Evolutionary conservation across 306 rosid genomes (phyloP), one percentile per base, ranked within the genome.

Genomic region (Pachyrhizus erosus): DNA sequence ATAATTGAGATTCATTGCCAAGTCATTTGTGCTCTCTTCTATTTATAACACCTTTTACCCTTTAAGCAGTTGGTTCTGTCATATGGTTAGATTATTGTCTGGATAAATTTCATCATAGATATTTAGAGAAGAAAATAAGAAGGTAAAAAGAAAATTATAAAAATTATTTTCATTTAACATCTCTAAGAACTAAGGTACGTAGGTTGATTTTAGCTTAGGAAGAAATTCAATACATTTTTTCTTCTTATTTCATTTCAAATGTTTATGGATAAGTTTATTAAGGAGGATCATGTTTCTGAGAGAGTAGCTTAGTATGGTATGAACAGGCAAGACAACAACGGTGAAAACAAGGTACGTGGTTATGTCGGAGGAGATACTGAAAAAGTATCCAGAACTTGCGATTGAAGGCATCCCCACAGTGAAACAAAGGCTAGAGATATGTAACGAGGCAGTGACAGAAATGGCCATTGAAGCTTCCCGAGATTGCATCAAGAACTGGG

Each of bases 341-440:
- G 98, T 96, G 42, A 93, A 89, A 89, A 96, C 99, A 20, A 89
- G 99, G 79, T 91, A 96, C 1, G 99, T 96, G 71, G 99, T 93
- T 43, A 96, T 96, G 99, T 93, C 93, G 0, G 97, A 93, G 70
- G 97, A 96, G 85, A 89, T 93, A 82, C 88, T 93, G 15, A 86
- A 69, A 49, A 85, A 87, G 78, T 92, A 88, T 68, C 94, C 94
- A 13, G 98, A 89, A 79, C 91, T 96, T 11, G 85, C 90, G 5
- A 9, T 89, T 43, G 98, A 93, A 87, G 98, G 99, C 54, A 70
- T 46, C 7, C 84, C 97, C 2, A 96, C 98, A 0, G 70, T 96
- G 45, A 92, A 82, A 85, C 98, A 96, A 74, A 82, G 98, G 37
- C 92, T 93, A 21, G 98, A 93, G 64, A 92, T 93, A 42, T 96